Conservation (phyloP, 2,329 filamentous ascomycete species). For the Ophiosphaerella narmari region DNA sequence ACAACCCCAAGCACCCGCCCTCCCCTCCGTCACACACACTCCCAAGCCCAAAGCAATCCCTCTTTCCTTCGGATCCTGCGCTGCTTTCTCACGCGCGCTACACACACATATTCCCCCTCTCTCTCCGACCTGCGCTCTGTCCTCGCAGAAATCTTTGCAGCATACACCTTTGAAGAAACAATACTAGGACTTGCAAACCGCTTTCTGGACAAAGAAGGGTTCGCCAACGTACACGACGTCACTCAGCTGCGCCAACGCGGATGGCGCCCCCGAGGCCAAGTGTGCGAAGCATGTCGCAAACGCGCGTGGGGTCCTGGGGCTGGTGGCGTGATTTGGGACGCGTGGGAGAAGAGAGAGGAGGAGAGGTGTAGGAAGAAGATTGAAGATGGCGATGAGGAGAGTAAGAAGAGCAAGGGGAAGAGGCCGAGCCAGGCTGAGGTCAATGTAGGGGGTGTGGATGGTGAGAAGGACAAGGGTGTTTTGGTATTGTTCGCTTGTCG, state of each 20-base stretch:
- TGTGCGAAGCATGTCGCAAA: conserved; percentile 82
- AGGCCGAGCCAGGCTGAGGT: conserved; percentile 13
- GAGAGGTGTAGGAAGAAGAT: conserved; percentile 44
- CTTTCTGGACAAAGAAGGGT: conserved; percentile 86
- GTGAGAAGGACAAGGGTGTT: conserved; percentile 6
- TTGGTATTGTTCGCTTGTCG: conserved; percentile 48
- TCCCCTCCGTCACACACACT: conserved; percentile 23
- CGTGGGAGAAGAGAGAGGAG: conserved; percentile 69
- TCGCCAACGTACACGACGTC: conserved; percentile 77
- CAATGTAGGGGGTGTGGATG: conserved; percentile 5
- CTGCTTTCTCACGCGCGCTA: conserved; percentile 83
- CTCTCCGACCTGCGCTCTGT: conserved; percentile 85
- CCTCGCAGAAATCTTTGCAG: conserved; percentile 86
- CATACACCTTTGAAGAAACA: conserved; percentile 93
- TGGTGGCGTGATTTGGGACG: conserved; percentile 75
- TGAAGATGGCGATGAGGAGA: conserved; percentile 48
- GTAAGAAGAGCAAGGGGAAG: conserved; percentile 51
- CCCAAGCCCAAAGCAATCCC: conserved; percentile 58
- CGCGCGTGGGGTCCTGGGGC: conserved; percentile 89
- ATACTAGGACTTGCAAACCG: conserved; percentile 84
- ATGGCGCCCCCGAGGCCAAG: conserved; percentile 85
- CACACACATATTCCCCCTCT: conserved; percentile 74
- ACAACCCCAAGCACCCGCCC: conserved; percentile 20
- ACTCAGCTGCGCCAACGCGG: conserved; percentile 77
- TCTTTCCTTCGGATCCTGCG: conserved; percentile 89